A percentile compares a stretch with the other conserved stretches of the same genome.
These are phyloP conservation scores for Paulownia fortunei DNA, from an alignment of 257 asterid genomes.

Conservation along the genomic window DNA sequence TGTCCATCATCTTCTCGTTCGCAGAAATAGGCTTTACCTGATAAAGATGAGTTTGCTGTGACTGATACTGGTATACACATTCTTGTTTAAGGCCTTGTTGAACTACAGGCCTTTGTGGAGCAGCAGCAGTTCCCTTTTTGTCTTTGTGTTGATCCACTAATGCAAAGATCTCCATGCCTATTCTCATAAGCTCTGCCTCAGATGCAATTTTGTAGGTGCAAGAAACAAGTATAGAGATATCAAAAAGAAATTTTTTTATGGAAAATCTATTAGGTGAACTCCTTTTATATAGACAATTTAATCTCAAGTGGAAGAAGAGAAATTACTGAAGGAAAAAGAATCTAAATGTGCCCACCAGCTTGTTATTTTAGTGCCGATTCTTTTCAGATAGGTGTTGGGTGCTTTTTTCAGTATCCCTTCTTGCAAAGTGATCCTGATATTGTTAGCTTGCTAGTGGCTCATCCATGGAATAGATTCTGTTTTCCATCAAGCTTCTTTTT, in stretches of 20 bases:
- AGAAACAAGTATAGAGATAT: neutral
- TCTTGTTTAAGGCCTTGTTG: conserved; percentile 16
- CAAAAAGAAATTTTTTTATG: neutral
- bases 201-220: conserved; percentile 31
- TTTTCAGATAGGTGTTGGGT: conserved; percentile 34
- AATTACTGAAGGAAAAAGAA: neutral
- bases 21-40: conserved; percentile 31
- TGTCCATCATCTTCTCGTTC: conserved; percentile 22
- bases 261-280: neutral
- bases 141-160: conserved; percentile 28
- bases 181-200: conserved; percentile 19
- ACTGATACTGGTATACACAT: conserved; percentile 48
- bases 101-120: neutral
- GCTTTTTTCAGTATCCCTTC: neutral
- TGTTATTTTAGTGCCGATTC: conserved; percentile 35
- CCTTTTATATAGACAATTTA: conserved; percentile 27
- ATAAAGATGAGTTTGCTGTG: conserved; percentile 30
- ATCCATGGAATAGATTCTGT: neutral
- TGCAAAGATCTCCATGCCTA: conserved; percentile 35
- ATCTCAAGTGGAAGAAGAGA: conserved; percentile 7
- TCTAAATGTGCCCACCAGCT: conserved; percentile 4
- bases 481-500: neutral
- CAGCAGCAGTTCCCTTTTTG: conserved; percentile 6
- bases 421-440: neutral
- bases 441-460: neutral